Evolutionary conservation across 805 yeast genomes (phyloP).

Genomic region (Yarrowia alimentaria): DNA sequence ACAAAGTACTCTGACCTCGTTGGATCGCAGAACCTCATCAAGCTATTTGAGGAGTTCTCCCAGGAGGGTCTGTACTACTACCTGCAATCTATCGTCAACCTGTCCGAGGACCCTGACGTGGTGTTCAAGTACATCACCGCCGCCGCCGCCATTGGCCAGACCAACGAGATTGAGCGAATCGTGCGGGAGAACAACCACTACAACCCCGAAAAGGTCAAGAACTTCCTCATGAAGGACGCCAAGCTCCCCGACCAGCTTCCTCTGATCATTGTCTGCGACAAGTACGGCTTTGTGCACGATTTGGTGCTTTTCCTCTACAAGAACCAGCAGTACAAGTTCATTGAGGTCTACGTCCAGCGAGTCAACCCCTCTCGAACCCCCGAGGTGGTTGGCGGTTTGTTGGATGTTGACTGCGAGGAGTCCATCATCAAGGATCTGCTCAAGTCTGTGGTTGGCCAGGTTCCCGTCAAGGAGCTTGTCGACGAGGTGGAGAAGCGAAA

Average conservation of each 20-base stretch:
- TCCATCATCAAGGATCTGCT: constrained; percentile 74
- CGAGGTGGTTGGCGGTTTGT: constrained; percentile 90
- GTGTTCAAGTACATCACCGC: constrained; percentile 94
- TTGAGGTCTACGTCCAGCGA: constrained; percentile 96
- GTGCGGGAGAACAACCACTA: constrained; percentile 92
- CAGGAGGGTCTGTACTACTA: constrained; percentile 93
- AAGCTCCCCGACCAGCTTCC: constrained; percentile 94
- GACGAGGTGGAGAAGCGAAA: constrained; percentile 96
- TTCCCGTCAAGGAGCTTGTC: constrained; percentile 85
- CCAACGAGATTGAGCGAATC: constrained; percentile 91
- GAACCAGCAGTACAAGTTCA: constrained; percentile 91
- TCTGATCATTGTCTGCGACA: constrained; percentile 92
- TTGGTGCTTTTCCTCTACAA: constrained; percentile 90
- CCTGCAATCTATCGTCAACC: constrained; percentile 86
- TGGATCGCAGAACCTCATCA: constrained; percentile 80
- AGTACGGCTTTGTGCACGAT: constrained; percentile 88
- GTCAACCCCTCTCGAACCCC: constrained; percentile 96
- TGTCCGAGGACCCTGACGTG: constrained; percentile 91
- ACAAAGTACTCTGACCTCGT: constrained; percentile 92
- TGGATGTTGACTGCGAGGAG: constrained; percentile 98
- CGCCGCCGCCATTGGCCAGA: constrained; percentile 86
- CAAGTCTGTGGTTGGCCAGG: constrained; percentile 86
- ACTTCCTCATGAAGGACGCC: constrained; percentile 84
- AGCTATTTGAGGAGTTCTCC: constrained; percentile 89
- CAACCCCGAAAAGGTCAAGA: constrained; percentile 96